Percentiles rank a stretch among this genome's conserved stretches.
These are phyloP conservation scores for Fusarium protoensiforme DNA, from an alignment of 2,329 filamentous ascomycete species.

Conservation along the genomic window DNA sequence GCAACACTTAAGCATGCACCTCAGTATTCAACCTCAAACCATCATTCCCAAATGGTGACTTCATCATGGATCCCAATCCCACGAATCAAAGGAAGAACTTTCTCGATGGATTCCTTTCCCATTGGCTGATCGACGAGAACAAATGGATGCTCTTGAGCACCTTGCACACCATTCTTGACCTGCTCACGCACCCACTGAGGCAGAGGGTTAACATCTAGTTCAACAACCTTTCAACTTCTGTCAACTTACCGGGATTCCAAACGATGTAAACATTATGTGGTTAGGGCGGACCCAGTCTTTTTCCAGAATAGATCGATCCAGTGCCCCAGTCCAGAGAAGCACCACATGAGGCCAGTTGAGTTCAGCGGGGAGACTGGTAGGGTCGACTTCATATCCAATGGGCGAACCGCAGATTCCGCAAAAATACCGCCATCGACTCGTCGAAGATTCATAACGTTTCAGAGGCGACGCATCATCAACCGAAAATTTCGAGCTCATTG, in stretches of 20 bases:
- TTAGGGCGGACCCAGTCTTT: background rate
- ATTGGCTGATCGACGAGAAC: background rate
- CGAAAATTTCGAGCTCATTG: background rate
- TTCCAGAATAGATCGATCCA: background rate
- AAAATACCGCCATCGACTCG: background rate
- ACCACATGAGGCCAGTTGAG: slow-evolving; percentile 3
- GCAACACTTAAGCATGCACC: background rate
- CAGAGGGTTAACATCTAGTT: background rate
- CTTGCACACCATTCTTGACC: background rate
- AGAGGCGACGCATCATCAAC: background rate
- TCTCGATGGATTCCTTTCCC: background rate
- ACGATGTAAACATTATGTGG: background rate
- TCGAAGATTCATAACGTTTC: slow-evolving; percentile 1
- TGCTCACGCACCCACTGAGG: background rate
- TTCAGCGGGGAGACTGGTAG: background rate
- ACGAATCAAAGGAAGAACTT: background rate
- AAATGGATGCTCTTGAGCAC: background rate
- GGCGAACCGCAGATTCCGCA: background rate
- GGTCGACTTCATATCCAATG: background rate
- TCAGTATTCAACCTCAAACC: background rate
- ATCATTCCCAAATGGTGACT: background rate
- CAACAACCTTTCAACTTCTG: background rate
- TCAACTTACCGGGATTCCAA: background rate
- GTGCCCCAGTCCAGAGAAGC: background rate
- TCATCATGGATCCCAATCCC: background rate